Evolutionary conservation across 305 asterid genomes (phyloP).

Genomic region (Lippia alba): DNA sequence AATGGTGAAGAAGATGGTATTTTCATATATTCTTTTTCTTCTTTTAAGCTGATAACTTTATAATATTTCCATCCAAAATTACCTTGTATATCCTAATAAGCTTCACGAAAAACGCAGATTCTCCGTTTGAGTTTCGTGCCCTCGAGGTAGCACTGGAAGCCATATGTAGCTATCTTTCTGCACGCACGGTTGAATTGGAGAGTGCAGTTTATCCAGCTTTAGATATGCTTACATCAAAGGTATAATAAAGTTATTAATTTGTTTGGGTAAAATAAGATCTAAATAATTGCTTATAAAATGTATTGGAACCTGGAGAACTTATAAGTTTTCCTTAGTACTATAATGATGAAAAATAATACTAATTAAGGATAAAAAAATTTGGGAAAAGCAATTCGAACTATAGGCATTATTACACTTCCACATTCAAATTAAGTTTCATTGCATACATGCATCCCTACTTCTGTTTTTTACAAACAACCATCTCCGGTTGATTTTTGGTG

Average conservation of each 20-base stretch:
- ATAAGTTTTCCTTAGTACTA: too few species aligned
- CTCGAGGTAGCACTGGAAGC: constrained; percentile 92
- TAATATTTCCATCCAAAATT: not conserved
- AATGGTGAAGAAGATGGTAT: constrained; percentile 85
- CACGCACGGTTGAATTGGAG: constrained; percentile 83
- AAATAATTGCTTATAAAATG: too few species aligned
- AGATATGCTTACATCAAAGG: constrained; percentile 94
- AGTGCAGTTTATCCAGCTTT: constrained; percentile 90
- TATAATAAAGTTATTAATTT: constrained; percentile 27
- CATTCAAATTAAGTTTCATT: too few species aligned
- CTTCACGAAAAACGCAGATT: constrained; percentile 51
- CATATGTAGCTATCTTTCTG: constrained; percentile 84
- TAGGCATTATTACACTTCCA: too few species aligned
- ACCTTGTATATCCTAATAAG: constrained; percentile 15
- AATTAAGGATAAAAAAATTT: too few species aligned
- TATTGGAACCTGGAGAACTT: too few species aligned
- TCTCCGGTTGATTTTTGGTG: too few species aligned
- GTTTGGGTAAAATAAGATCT: not conserved
- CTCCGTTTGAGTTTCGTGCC: constrained; percentile 87
- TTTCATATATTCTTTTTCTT: not conserved
- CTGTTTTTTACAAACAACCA: too few species aligned
- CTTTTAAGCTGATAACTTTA: not conserved
- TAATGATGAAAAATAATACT: too few species aligned
- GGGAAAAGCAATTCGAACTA: too few species aligned
- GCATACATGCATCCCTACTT: too few species aligned